phyloP scores from a whole-genome alignment of 495 filamentous ascomycete species.

The Aspergillus ellipticus region DNA sequence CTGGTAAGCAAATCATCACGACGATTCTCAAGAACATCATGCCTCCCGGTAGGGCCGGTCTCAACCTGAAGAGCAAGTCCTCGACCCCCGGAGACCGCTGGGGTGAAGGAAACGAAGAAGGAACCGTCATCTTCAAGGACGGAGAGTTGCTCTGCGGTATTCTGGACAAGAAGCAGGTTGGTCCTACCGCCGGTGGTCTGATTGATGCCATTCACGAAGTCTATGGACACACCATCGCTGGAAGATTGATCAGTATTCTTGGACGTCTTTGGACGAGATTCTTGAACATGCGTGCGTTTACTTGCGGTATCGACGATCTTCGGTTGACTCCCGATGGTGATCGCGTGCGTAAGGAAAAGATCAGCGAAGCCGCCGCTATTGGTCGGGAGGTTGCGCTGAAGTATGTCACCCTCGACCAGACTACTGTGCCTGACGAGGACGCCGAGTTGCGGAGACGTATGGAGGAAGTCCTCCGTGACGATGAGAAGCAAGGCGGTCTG shows the following conservation, averaged over 20 bases:
- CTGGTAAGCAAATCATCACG: slow-evolving; percentile 95
- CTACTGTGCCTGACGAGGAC: slow-evolving; percentile 53
- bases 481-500: slow-evolving; percentile 80
- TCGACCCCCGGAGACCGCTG: slow-evolving; percentile 73
- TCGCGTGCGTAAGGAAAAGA: slow-evolving; percentile 59
- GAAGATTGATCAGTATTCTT: slow-evolving; percentile 80
- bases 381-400: slow-evolving; percentile 81
- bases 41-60: slow-evolving; percentile 66
- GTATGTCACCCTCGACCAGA: slow-evolving; percentile 82
- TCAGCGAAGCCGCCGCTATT: slow-evolving; percentile 65
- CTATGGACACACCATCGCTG: slow-evolving; percentile 83
- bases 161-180: slow-evolving; percentile 93
- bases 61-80: slow-evolving; percentile 76
- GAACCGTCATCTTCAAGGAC: slow-evolving; percentile 75
- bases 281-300: slow-evolving; percentile 89
- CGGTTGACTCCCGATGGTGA: slow-evolving; percentile 81
- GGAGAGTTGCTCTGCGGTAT: slow-evolving; percentile 88
- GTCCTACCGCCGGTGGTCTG: slow-evolving; percentile 79
- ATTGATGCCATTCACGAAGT: slow-evolving; percentile 91
- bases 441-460: slow-evolving; percentile 69
- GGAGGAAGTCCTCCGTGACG: slow-evolving; percentile 87
- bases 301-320: slow-evolving; percentile 96
- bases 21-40: slow-evolving; percentile 90
- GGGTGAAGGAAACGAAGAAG: slow-evolving; percentile 69
- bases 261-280: slow-evolving; percentile 86